Percentiles rank a stretch among this genome's conserved stretches.
These are phyloP conservation scores for Hamamelis virginiana DNA, from an alignment of 164 flowering plant genomes.

Conservation along the genomic window DNA sequence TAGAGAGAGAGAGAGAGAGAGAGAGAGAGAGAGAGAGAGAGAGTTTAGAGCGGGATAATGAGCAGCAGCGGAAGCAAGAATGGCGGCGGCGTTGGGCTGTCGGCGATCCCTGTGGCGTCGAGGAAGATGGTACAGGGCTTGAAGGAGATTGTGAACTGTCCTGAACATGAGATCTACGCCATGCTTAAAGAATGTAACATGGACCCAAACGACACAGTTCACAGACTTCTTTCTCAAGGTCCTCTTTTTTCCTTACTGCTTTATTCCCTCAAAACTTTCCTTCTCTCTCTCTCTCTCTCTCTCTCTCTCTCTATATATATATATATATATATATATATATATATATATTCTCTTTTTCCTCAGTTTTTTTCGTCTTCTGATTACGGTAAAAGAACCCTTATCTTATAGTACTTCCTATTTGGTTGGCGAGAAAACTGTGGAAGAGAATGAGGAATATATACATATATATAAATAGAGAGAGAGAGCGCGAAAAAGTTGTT, in stretches of 20 bases:
- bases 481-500: too few relatives aligned
- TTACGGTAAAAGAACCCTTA: too few relatives aligned
- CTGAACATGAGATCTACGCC: conserved; percentile 33
- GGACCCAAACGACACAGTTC: conserved; percentile 32
- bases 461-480: too few relatives aligned
- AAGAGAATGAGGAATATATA: neutral
- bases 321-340: conserved; percentile 2
- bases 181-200: conserved; percentile 31
- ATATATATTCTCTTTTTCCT: too few relatives aligned
- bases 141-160: conserved; percentile 25
- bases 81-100: neutral
- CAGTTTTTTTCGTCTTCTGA: neutral
- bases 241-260: neutral
- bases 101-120: conserved; percentile 13
- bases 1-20: neutral
- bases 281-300: neutral
- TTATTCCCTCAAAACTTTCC: neutral
- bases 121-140: conserved; percentile 21
- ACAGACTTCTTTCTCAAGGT: conserved; percentile 35
- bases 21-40: neutral
- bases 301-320: neutral
- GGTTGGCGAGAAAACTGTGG: conserved; percentile 7
- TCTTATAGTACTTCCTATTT: neutral
- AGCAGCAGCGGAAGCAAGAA: neutral
- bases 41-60: conserved; percentile 11